These are phyloP conservation scores for Aureobasidium sp. DNA, from an alignment of 2,329 filamentous ascomycete genomes.

Conservation along the genomic window DNA sequence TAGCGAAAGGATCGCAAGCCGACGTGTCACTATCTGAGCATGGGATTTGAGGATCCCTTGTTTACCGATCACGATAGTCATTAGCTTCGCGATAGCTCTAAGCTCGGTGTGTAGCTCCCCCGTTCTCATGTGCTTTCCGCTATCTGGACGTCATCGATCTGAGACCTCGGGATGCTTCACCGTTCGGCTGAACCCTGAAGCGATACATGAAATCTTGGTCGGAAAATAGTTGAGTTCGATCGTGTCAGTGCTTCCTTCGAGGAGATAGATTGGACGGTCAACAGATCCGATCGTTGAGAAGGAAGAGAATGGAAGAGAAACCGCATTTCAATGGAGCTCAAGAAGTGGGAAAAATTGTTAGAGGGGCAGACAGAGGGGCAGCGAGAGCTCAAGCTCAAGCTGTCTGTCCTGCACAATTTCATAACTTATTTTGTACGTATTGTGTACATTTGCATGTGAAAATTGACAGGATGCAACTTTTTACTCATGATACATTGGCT, in stretches of 20 bases:
- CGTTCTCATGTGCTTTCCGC: conserved; percentile 10
- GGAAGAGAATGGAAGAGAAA: not conserved
- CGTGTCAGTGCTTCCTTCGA: conserved; percentile 15
- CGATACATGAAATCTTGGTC: conserved; percentile 1
- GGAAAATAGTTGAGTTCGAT: not conserved
- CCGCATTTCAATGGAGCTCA: not conserved
- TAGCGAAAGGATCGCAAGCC: not conserved
- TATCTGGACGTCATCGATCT: conserved; percentile 11
- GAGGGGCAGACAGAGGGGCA: not conserved
- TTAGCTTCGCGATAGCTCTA: conserved; percentile 8
- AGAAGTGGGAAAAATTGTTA: not conserved
- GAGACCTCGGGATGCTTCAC: not conserved
- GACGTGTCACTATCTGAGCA: conserved; percentile 1
- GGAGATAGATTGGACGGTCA: not conserved
- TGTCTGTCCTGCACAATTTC: not conserved
- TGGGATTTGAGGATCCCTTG: not conserved
- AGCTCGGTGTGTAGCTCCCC: conserved; percentile 8
- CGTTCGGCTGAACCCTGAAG: not conserved
- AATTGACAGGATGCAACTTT: not conserved
- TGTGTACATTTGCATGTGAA: conserved; percentile 3
- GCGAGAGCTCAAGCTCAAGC: not conserved
- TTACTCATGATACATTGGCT: conserved; percentile 3
- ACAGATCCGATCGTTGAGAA: conserved; percentile 10
- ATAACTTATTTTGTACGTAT: not conserved
- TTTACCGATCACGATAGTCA: conserved; percentile 6